phyloP scores from a whole-genome alignment of 176 grass and related monocot species.

The Zoysia japonica region DNA sequence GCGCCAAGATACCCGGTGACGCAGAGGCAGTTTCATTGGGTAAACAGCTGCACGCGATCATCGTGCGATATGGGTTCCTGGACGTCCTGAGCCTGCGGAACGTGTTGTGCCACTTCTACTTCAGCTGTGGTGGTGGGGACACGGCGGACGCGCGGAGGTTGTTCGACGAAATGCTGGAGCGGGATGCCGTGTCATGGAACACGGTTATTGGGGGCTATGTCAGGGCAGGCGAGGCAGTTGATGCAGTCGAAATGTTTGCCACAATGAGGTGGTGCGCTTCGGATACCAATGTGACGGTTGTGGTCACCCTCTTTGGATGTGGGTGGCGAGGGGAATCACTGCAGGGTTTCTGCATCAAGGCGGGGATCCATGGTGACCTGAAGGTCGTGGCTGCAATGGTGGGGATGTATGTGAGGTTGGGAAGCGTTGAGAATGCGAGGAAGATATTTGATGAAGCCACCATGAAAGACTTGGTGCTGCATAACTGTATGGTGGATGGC shows the following conservation, averaged over 20 bases:
- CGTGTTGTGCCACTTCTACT: slow-evolving; percentile 58
- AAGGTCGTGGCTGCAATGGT: slow-evolving; percentile 58
- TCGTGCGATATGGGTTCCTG: slow-evolving; percentile 43
- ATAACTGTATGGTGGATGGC: slow-evolving; percentile 70
- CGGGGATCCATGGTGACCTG: slow-evolving; percentile 20
- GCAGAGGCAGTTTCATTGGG: slow-evolving; percentile 29
- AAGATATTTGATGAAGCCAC: slow-evolving; percentile 45
- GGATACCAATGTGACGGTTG: slow-evolving; percentile 11
- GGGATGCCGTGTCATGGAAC: slow-evolving; percentile 53
- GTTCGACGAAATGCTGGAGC: slow-evolving; percentile 52
- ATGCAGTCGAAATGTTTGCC: slow-evolving; percentile 29
- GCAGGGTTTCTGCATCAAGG: slow-evolving; percentile 55
- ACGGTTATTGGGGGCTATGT: slow-evolving; percentile 54
- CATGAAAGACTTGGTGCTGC: slow-evolving; percentile 54
- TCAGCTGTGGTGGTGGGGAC: slow-evolving; percentile 15
- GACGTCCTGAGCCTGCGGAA: slow-evolving; percentile 47
- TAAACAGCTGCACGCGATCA: slow-evolving; percentile 48
- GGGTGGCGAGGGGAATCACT: slow-evolving; percentile 32
- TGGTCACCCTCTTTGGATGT: slow-evolving; percentile 30
- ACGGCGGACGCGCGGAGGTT: slow-evolving; percentile 18
- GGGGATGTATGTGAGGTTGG: slow-evolving; percentile 41
- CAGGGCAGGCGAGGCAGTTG: background rate
- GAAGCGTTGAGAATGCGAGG: slow-evolving; percentile 21
- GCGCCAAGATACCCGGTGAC: slow-evolving; percentile 27
- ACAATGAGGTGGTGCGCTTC: slow-evolving; percentile 26